Evolutionary conservation across 2,329 filamentous ascomycete genomes (phyloP), one percentile per base, ranked within the genome.

Genomic region (Rugonectria rugulosa): DNA sequence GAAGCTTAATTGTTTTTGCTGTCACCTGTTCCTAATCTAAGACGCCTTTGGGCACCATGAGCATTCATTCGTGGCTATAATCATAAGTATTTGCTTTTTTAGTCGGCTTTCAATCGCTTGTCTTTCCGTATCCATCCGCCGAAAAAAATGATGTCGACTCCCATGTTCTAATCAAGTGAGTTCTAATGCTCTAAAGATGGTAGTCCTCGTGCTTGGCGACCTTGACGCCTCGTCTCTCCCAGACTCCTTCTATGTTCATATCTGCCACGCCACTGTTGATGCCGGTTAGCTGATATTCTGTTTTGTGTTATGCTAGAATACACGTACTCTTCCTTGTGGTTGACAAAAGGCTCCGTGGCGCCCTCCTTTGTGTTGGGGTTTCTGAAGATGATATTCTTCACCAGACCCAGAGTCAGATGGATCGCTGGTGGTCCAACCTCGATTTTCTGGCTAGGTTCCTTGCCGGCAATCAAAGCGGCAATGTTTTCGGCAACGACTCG

Each of bases 341-440:
- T 65, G 5, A 68, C 24, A 0, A 26, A 54, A 1, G 65, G 65
- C 12, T 68, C 65, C 3, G 59, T 59, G 27, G 54, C 34, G 0
- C 64, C 65, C 6, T 60, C 58, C 8, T 38, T 41, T 0, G 51
- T 45, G 17, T 63, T 52, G 1, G 65, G 65, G 5, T 68, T 68
- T 38, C 65, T 47, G 20, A 68, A 68, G 12, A 68, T 63, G 31
- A 68, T 68, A 1, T 65, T 68, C 48, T 58, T 67, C 8, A 68
- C 63, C 50, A 68, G n/a, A 21, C 65, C 65, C 0, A 68, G 34
- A 2, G 56, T 65, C 1, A 68, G 23, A 6, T 68, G 65, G 0
- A 68, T 68, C 0, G 64, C 65, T 0, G 65, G 65, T 24, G 65
- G 64, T 4, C 46, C 52, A 2, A 68, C 56, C 0, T 40, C 57